A percentile compares a stretch with the other conserved stretches of the same genome.
Evolutionary conservation across 2,329 filamentous ascomycete species (phyloP).

Genomic region (Xylogone sp.): DNA sequence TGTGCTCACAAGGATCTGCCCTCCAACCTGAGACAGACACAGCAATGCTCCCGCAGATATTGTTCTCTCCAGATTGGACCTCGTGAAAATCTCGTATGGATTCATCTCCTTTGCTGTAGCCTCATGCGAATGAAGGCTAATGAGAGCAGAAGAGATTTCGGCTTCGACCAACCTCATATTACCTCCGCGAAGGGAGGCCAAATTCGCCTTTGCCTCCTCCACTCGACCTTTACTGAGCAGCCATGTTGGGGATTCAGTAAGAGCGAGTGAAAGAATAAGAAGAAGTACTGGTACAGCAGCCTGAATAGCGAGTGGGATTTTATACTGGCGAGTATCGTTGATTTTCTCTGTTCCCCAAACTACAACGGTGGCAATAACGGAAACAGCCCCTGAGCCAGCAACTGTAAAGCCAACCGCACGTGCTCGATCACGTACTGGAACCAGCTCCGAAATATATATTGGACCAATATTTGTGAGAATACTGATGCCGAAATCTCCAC

Average conservation of each 20-base stretch:
- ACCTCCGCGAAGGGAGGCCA: conserved; percentile 27
- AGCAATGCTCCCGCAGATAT: conserved; percentile 31
- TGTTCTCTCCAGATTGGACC: conserved; percentile 30
- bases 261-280: conserved; percentile 23
- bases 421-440: conserved; percentile 16
- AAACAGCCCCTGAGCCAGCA: conserved; percentile 19
- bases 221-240: conserved; percentile 50
- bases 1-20: conserved; percentile 39
- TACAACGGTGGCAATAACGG: conserved; percentile 29
- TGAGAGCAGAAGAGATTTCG: neutral
- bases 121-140: conserved; percentile 13
- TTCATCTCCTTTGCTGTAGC: conserved; percentile 20
- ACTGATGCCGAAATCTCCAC: conserved; percentile 24
- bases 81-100: conserved; percentile 33
- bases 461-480: conserved; percentile 31
- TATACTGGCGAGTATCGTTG: conserved; percentile 24
- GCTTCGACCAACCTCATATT: conserved; percentile 9
- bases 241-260: conserved; percentile 20
- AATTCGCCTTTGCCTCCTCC: conserved; percentile 49
- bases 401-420: conserved; percentile 4
- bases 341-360: conserved; percentile 28
- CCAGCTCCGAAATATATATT: conserved; percentile 33
- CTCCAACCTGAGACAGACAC: conserved; percentile 22
- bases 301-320: conserved; percentile 33
- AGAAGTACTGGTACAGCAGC: conserved; percentile 23